These are phyloP conservation scores for Anaeromyces robustus DNA, from an alignment of 192 early-diverging fungal species.

Conservation along the genomic window DNA sequence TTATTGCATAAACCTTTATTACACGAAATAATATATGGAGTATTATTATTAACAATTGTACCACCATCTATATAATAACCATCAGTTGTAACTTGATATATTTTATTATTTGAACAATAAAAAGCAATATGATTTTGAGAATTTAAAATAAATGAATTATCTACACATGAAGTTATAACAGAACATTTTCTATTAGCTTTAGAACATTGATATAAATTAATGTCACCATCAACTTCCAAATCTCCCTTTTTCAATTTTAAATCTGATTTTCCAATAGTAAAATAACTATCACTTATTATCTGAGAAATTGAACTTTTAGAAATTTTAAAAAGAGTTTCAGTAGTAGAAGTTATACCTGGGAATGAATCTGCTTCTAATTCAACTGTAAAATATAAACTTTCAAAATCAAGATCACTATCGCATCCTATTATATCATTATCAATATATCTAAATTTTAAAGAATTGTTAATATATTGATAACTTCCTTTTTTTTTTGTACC, in stretches of 20 bases:
- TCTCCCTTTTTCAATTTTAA: not conserved
- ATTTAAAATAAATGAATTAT: not conserved
- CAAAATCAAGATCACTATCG: not conserved
- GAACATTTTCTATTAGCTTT: not conserved
- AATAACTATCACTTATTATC: not conserved
- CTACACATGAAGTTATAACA: not conserved
- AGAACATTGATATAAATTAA: not conserved
- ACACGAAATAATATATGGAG: not conserved
- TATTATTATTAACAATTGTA: not conserved
- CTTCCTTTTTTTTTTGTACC: not conserved
- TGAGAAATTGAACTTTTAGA: not conserved
- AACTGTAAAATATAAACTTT: not conserved
- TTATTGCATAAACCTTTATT: not conserved
- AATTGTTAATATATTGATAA: not conserved
- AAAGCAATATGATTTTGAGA: not conserved
- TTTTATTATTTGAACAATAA: not conserved
- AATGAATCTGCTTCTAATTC: not conserved
- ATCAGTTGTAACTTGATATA: not conserved
- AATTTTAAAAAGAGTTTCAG: not conserved
- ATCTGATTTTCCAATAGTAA: not conserved
- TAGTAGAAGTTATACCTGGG: not conserved
- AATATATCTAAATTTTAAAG: not conserved
- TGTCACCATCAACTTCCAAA: not conserved
- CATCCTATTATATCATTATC: not conserved
- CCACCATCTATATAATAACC: not conserved